phyloP scores from a whole-genome alignment of 495 filamentous ascomycete species.

The Durotheca rogersii region DNA sequence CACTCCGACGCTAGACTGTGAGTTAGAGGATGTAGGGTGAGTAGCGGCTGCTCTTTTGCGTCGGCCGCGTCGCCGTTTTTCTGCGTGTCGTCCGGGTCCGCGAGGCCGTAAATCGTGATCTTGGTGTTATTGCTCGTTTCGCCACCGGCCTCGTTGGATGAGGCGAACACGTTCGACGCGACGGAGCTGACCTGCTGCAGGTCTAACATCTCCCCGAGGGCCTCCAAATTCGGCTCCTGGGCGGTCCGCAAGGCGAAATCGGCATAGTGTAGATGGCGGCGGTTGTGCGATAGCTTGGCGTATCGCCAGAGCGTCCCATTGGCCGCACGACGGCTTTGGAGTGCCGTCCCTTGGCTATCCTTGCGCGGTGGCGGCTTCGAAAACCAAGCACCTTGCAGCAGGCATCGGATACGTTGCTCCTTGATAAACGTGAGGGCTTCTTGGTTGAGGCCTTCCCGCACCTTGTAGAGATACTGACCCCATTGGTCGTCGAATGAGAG shows the following conservation, averaged over 20 bases:
- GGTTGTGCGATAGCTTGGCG: conserved; percentile 86
- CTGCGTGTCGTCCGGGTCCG: conserved; percentile 36
- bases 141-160: conserved; percentile 49
- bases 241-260: conserved; percentile 70
- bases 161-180: conserved; percentile 81
- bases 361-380: conserved; percentile 53
- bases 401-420: conserved; percentile 91
- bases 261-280: conserved; percentile 87
- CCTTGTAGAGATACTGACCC: conserved; percentile 84
- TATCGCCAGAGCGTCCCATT: conserved; percentile 66
- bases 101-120: conserved; percentile 85
- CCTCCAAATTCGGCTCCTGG: conserved; percentile 69
- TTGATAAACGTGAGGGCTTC: conserved; percentile 95
- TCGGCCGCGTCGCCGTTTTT: conserved; percentile 39
- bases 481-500: conserved; percentile 90
- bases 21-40: conserved; percentile 78
- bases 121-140: conserved; percentile 65
- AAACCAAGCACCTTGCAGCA: conserved; percentile 91
- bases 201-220: conserved; percentile 81
- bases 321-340: conserved; percentile 39
- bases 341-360: conserved; percentile 40
- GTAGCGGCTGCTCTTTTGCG: conserved; percentile 58
- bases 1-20: conserved; percentile 90
- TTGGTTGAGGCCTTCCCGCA: conserved; percentile 88
- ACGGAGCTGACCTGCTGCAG: conserved; percentile 88